Evolutionary conservation across 2,329 filamentous ascomycete genomes (phyloP), one percentile per base, ranked within the genome.

Genomic region (Aspergillus nomiae): DNA sequence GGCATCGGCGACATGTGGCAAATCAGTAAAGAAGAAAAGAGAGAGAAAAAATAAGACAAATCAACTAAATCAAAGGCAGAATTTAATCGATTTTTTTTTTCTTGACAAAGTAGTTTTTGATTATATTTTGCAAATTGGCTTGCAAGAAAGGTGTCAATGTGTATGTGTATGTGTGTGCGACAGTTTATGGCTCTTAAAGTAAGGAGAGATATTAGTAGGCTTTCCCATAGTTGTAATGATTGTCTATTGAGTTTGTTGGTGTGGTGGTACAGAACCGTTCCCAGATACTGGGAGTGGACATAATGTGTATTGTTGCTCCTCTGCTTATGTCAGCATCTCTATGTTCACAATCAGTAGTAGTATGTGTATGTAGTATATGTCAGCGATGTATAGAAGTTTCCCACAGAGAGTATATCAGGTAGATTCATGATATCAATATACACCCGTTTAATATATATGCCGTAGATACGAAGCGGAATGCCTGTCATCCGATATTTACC

Each of bases 1-100:
- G 65, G 65, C 65, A 60, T 56, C 51, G 11, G 43, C 53, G 50
- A 59, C 61, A 63, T 63, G 61, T 61, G 60, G 60, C 60, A 61
- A 61, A 61, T 61, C 32, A 48, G 50, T 30, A n/a, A 34, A 34
- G 28, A 9, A 41, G 24, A 21, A 46, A 24, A 24, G 10, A 21
- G 19, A 21, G 19, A 21, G 7, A 34, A 12, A 12, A 34, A 34
- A 34, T 34, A 4, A 34, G 11, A 34, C 11, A 34, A 34, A 34
- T 10, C 10, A 34, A 34, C 10, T 34, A 34, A 32, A 32, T 10
- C 10, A 10, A 32, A 34, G 32, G 11, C 5, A 36, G 43, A 46
- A 24, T 46, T 46, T 24, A 46, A 12, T 28, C 26, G 1, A 10
- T 10, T 26, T 48, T 48, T n/a, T 21, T n/a, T 24, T 21, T 26